phyloP scores from a whole-genome alignment of 768 basidiomycete species.

The Leccinellum rugosiceps region DNA sequence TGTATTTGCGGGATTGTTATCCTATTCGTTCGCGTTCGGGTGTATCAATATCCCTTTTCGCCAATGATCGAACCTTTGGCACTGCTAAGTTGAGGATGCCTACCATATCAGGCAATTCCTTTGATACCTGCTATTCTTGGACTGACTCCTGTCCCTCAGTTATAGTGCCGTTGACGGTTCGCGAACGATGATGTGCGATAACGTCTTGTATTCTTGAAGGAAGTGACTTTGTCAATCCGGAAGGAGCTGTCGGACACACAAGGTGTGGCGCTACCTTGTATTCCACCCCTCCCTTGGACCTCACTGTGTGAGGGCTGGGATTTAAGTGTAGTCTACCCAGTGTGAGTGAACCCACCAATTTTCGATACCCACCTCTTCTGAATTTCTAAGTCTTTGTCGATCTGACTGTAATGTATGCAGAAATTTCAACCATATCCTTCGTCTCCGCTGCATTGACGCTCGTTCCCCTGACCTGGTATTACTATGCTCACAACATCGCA shows the following conservation, averaged over 20 bases:
- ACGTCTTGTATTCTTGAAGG: constrained; percentile 28
- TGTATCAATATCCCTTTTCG: constrained; percentile 17
- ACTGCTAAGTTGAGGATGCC: neutral
- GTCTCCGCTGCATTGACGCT: constrained; percentile 40
- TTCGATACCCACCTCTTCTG: constrained; percentile 12
- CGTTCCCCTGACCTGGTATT: constrained; percentile 40
- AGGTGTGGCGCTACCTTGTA: constrained; percentile 16
- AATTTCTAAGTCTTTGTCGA: constrained; percentile 8
- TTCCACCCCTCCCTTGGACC: neutral
- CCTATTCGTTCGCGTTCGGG: constrained; percentile 4
- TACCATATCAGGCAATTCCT: constrained; percentile 29
- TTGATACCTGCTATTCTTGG: constrained; percentile 26
- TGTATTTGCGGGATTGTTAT: constrained; percentile 11
- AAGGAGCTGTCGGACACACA: neutral
- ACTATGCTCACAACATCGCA: constrained; percentile 41
- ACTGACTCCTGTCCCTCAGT: constrained; percentile 14
- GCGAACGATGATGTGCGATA: constrained; percentile 4
- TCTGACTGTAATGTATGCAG: constrained; percentile 24
- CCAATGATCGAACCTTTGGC: neutral
- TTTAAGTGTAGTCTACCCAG: constrained; percentile 14
- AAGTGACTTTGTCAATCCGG: constrained; percentile 19
- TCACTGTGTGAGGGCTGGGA: neutral
- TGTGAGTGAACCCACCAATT: neutral
- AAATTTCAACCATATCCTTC: constrained; percentile 42
- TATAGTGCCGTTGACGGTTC: neutral